Conservation (phyloP, 306 rosid genomes). For the Gleditsia sinensis region DNA sequence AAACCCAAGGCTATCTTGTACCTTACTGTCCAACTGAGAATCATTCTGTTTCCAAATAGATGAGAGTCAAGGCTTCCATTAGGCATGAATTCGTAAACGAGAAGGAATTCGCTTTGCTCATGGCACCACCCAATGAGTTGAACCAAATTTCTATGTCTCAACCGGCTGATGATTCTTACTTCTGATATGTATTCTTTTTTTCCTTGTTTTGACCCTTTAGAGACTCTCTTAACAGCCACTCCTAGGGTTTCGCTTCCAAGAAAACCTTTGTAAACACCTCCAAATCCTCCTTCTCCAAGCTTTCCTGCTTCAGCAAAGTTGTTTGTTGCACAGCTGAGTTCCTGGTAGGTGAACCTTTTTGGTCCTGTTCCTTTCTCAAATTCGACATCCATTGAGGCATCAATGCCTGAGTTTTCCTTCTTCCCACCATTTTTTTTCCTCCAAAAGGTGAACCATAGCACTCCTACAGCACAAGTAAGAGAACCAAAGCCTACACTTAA, state of each 20-base stretch:
- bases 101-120: conserved; percentile 65
- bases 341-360: conserved; percentile 56
- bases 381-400: conserved; percentile 57
- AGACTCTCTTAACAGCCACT: conserved; percentile 74
- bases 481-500: conserved; percentile 41
- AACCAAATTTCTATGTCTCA: conserved; percentile 74
- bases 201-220: conserved; percentile 76
- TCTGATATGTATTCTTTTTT: conserved; percentile 72
- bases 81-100: conserved; percentile 69
- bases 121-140: conserved; percentile 90
- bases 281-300: conserved; percentile 82
- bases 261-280: conserved; percentile 69
- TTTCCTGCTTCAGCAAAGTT: conserved; percentile 54
- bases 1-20: conserved; percentile 64
- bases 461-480: conserved; percentile 41
- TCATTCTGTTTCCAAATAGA: conserved; percentile 48
- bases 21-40: conserved; percentile 58
- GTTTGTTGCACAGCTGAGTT: conserved; percentile 53
- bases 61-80: conserved; percentile 86
- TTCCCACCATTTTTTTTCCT: conserved; percentile 32
- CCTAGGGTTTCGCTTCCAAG: conserved; percentile 40
- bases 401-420: conserved; percentile 28
- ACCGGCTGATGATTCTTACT: conserved; percentile 65
- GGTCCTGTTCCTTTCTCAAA: conserved; percentile 72
- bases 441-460: conserved; percentile 50